Conservation (phyloP, 2,329 filamentous ascomycete genomes). For the Pleurostoma richardsiae region DNA sequence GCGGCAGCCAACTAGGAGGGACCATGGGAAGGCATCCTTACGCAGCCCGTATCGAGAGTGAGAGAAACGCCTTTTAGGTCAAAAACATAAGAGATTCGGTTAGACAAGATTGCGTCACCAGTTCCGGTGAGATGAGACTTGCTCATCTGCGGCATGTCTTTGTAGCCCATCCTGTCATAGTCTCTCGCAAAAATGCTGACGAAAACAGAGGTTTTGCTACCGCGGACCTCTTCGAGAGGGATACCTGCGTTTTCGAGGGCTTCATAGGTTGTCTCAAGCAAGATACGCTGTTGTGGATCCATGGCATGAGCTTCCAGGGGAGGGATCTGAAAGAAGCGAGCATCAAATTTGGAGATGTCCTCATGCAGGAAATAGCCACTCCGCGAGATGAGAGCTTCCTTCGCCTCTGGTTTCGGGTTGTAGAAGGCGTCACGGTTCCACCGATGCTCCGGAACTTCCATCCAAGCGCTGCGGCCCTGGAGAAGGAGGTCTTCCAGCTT, state of each 20-base stretch:
- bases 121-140: slow-evolving; percentile 11
- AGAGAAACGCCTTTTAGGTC: slow-evolving; percentile 21
- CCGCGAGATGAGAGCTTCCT: slow-evolving; percentile 23
- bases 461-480: slow-evolving; percentile 20
- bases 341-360: slow-evolving; percentile 22
- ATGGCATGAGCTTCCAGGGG: slow-evolving; percentile 26
- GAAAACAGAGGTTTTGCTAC: slow-evolving; percentile 23
- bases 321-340: slow-evolving; percentile 29
- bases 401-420: slow-evolving; percentile 24
- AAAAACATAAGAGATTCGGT: slow-evolving; percentile 19
- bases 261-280: slow-evolving; percentile 26
- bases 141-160: slow-evolving; percentile 11
- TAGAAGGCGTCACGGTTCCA: slow-evolving; percentile 26
- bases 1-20: slow-evolving; percentile 1
- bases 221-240: slow-evolving; percentile 18
- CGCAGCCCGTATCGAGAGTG: slow-evolving; percentile 25
- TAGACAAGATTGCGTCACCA: slow-evolving; percentile 13
- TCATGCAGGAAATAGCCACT: slow-evolving; percentile 25
- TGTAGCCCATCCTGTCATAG: slow-evolving; percentile 9
- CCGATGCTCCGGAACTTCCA: slow-evolving; percentile 20
- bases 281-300: slow-evolving; percentile 24
- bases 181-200: slow-evolving; percentile 18
- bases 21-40: background rate
- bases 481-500: slow-evolving; percentile 24
- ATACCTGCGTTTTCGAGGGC: slow-evolving; percentile 25